Evolutionary conservation across 495 filamentous ascomycete species (phyloP), one percentile per base, ranked within the genome.

Genomic region (Bathelium albidoporum): DNA sequence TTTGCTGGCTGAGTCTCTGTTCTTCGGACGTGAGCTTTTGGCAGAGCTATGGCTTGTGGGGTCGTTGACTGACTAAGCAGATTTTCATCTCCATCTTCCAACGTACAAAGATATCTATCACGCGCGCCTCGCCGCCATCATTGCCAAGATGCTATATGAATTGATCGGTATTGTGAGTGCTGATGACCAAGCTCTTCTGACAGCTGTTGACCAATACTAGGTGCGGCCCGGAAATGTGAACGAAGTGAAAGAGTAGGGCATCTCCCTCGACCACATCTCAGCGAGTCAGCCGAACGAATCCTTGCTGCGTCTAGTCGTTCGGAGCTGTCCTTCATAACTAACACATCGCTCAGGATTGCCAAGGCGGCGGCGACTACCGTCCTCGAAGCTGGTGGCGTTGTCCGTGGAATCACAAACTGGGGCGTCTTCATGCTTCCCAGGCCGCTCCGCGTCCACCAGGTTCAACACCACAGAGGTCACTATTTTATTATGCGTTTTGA

Each of bases 401-500:
- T 98, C 72, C 93, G 94, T 65, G 90, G 90, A 71, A 82, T 90
- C 70, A 87, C 85, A 61, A 97, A 98, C 81, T 98, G 94, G 94
- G 95, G 95, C 70, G 79, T 85, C 64, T 95, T 92, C 78, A 76
- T 85, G 12, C 85, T 98, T 18, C 94, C 94, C 32, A 85, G 83
- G 66, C 74, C 75, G 65, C 82, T 83, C 61, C 85, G 81, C 66
- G 85, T 85, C 72, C 87, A 93, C 76, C 90, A 96, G 76, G 82
- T 85, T 62, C 81, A 81, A 62, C 87, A 97, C 79, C 83, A 82
- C 61, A 80, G 82, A 39, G 94, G 95, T 34, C 91, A 97, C 76
- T 95, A 97, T 80, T 98, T 98, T 79, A 85, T 95, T 71, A 89
- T 98, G 90, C 89, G 94, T 65, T 98, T 95, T 78, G 94, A 98